These are phyloP conservation scores for Stellera chamaejasme DNA, from an alignment of 345 rosid species.

Conservation along the genomic window DNA sequence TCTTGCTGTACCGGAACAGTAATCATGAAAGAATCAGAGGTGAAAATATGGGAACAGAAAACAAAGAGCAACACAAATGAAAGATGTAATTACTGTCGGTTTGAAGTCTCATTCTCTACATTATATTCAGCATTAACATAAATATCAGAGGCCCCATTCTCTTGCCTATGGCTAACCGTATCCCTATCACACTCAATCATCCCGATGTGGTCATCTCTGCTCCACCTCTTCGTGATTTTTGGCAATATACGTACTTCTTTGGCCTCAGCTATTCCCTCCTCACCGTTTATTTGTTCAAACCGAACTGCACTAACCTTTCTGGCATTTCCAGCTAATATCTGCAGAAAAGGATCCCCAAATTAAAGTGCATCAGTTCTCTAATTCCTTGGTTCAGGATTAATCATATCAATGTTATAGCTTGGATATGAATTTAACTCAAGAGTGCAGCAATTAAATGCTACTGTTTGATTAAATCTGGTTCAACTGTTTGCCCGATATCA, in stretches of 20 bases:
- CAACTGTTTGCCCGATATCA: too few species aligned
- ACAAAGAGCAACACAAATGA: constrained; percentile 7
- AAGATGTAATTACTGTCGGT: constrained; percentile 20
- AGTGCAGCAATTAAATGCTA: too few species aligned
- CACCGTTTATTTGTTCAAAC: constrained; percentile 60
- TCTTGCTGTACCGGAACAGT: constrained; percentile 16
- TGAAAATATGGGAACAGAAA: background rate
- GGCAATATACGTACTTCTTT: constrained; percentile 64
- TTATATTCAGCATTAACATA: constrained; percentile 40
- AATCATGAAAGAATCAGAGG: background rate
- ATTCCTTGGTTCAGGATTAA: too few species aligned
- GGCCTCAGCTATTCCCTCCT: constrained; percentile 39
- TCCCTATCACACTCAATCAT: constrained; percentile 23
- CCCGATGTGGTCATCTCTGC: constrained; percentile 40
- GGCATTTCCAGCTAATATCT: constrained; percentile 96
- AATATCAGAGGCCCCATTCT: constrained; percentile 34
- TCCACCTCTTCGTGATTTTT: constrained; percentile 70
- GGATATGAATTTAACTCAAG: too few species aligned
- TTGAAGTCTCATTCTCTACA: constrained; percentile 20
- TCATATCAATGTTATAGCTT: too few species aligned
- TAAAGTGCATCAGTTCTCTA: too few species aligned
- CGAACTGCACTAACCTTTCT: constrained; percentile 93
- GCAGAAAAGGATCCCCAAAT: constrained; percentile 12
- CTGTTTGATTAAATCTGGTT: too few species aligned
- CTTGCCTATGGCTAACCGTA: constrained; percentile 24